phyloP scores from a whole-genome alignment of 2,329 filamentous ascomycete species.

The Phyllosticta citribraziliensis region DNA sequence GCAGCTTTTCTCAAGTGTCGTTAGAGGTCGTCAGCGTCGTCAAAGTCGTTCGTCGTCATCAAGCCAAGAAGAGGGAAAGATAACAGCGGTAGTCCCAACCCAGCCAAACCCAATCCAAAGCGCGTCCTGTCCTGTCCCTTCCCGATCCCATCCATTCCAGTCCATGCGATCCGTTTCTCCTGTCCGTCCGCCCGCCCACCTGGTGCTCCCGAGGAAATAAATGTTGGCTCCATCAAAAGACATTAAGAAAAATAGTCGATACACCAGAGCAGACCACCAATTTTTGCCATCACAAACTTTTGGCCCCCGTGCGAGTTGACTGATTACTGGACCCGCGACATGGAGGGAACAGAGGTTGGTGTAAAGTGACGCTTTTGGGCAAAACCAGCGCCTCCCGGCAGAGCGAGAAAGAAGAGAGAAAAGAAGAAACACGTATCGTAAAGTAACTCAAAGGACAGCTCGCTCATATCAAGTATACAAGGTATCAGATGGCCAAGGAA shows the following conservation, averaged over 20 bases:
- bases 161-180: background rate
- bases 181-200: background rate
- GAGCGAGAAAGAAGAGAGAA: background rate
- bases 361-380: background rate
- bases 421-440: background rate
- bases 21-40: background rate
- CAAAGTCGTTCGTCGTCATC: background rate
- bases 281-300: background rate
- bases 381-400: background rate
- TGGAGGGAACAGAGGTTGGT: background rate
- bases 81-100: background rate
- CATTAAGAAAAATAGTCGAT: background rate
- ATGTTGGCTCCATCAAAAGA: background rate
- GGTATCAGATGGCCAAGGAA: background rate
- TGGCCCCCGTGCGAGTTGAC: background rate
- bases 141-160: background rate
- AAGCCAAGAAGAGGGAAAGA: background rate
- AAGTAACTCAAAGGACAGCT: background rate
- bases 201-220: background rate
- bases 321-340: background rate
- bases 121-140: background rate
- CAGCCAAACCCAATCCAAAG: background rate
- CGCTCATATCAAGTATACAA: background rate
- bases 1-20: background rate
- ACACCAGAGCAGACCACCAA: background rate